Percentiles rank a stretch among this genome's conserved stretches.
Conservation (phyloP, 2,329 filamentous ascomycete genomes). For the Nannizziopsis barbatae region DNA sequence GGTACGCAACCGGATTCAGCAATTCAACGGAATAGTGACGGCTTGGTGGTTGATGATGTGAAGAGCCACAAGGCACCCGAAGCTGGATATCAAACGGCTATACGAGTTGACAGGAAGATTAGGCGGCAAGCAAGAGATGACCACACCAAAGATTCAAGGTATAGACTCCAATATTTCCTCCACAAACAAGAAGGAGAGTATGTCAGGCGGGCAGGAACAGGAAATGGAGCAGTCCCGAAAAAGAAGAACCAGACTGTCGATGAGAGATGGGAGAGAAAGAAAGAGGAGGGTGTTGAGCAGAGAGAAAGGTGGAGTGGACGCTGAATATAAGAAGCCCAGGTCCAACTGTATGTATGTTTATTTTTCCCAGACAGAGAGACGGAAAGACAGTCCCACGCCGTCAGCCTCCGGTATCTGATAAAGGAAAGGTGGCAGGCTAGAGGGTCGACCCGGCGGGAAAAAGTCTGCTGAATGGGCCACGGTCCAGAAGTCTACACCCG, state of each 20-base stretch:
- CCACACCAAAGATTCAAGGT: too few relatives aligned
- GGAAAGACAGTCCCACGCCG: not conserved
- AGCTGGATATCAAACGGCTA: too few relatives aligned
- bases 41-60: too few relatives aligned
- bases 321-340: conserved; percentile 2
- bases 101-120: too few relatives aligned
- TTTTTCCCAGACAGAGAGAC: too few relatives aligned
- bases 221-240: not conserved
- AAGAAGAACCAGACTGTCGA: not conserved
- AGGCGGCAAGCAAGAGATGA: too few relatives aligned
- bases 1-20: too few relatives aligned
- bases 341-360: too few relatives aligned
- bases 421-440: conserved; percentile 1
- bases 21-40: too few relatives aligned
- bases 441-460: not conserved
- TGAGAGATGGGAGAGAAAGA: not conserved
- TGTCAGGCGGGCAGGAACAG: not conserved
- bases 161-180: not conserved
- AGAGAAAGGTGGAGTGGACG: not conserved
- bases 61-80: too few relatives aligned
- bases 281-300: not conserved
- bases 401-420: conserved; percentile 10
- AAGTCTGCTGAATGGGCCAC: conserved; percentile 1
- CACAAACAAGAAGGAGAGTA: not conserved
- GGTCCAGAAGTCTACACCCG: conserved; percentile 3